Conservation (phyloP, 768 basidiomycete genomes). For the Phlebiopsis flavidoalba region DNA sequence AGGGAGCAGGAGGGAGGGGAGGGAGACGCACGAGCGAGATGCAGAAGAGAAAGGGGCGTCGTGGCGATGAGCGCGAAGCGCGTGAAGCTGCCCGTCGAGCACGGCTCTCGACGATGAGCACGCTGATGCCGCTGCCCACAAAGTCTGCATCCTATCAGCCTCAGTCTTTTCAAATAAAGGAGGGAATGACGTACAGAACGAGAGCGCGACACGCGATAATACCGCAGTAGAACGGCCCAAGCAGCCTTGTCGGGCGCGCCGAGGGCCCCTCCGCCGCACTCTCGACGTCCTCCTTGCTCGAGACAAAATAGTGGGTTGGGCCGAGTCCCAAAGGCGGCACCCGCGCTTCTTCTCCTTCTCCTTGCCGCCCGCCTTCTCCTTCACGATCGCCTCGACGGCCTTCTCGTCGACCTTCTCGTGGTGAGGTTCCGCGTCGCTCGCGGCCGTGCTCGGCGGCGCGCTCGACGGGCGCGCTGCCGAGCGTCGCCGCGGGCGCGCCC, state of each 20-base stretch:
- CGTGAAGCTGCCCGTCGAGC: conserved; percentile 56
- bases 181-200: conserved; percentile 45
- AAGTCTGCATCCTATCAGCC: conserved; percentile 44
- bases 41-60: conserved; percentile 68
- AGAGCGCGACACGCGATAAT: conserved; percentile 59
- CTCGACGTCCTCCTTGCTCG: conserved; percentile 43
- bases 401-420: conserved; percentile 53
- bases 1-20: neutral
- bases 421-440: no score
- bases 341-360: conserved; percentile 15
- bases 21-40: conserved; percentile 37
- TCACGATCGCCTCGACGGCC: neutral
- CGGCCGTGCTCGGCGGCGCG: no score
- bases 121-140: conserved; percentile 53
- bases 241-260: conserved; percentile 41
- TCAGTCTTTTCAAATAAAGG: neutral
- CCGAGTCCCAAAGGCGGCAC: conserved; percentile 20
- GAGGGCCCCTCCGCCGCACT: conserved; percentile 34
- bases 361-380: conserved; percentile 5
- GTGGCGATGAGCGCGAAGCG: conserved; percentile 67
- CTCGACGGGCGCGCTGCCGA: conserved; percentile 27
- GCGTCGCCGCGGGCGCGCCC: conserved; percentile 46
- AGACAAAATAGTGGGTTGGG: conserved; percentile 23
- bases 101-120: conserved; percentile 63
- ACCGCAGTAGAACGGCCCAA: conserved; percentile 70